Base-by-base conservation (phyloP, 176 grass and related monocot genomes). In the Eleusine indica region DNA sequence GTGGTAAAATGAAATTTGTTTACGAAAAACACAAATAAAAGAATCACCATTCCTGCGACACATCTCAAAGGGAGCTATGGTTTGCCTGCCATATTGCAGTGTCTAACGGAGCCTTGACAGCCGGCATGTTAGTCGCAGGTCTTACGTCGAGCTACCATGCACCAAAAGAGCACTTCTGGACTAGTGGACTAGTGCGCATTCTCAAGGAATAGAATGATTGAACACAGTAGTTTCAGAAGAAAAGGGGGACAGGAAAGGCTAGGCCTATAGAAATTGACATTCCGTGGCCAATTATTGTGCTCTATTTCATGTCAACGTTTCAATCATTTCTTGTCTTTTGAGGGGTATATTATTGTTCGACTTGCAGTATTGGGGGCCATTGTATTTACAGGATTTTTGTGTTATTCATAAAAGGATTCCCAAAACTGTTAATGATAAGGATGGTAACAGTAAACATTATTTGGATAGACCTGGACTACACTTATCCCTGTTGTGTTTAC, bases 231-330 rank as follows among this genome's bases (percentile, higher is more conserved):
- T 83, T 53, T 73, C 46, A 37, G 49, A 38, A n/a, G n/a, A 71
- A 15, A 73, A 67, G 6, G 3, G 57, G 57, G 17, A 7, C 9
- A 9, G 21, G 11, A 68, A 21, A 39, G 39, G 68, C 80, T 79
- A 58, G 22, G 10, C 48, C 75, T 68, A 74, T 25, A 46, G 80
- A 88, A 60, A 66, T 19, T 58, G 86, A 74, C 86, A 74, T 84
- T 79, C 60, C 80, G 7, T 78, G 80, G 52, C 47, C 81, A 88
- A 88, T 88, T 88, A 88, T 88, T 88, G 75, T 79, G 25, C 41
- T 66, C 19, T 66, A 57, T 68, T 70, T 41, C 75, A 84, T 66
- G 32, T 66, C 68, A 83, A 83, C 68, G 19, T 56, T 57, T 25
- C 35, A 68, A 48, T 84, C 75, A 73, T 73, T 73, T 7, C 14